Conservation (phyloP, 305 asterid genomes). For the Caryopteris hybrid region DNA sequence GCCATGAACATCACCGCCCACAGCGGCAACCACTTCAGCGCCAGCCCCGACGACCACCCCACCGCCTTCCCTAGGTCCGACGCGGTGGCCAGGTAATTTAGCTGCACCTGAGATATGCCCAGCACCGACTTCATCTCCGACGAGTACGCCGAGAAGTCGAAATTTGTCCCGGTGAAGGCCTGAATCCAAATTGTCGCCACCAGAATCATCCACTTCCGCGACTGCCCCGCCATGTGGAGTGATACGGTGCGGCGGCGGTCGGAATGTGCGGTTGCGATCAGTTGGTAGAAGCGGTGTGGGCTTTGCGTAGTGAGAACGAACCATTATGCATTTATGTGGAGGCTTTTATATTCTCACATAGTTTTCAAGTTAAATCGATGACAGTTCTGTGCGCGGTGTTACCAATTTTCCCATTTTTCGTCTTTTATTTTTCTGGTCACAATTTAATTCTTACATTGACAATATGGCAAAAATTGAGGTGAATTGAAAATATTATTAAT, state of each 20-base stretch:
- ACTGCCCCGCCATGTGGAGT: conserved; percentile 46
- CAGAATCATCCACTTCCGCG: conserved; percentile 80
- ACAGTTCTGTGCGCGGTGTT: neutral
- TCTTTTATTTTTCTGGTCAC: no score
- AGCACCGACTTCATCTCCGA: conserved; percentile 66
- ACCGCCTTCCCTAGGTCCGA: conserved; percentile 82
- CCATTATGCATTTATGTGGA: no score
- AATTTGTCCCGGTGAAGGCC: conserved; percentile 89
- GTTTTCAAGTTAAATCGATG: no score
- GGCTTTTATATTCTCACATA: conserved; percentile 6
- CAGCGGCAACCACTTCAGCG: conserved; percentile 53
- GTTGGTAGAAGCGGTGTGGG: neutral
- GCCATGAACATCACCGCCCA: conserved; percentile 67
- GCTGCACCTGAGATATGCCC: conserved; percentile 73
- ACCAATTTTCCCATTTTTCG: neutral
- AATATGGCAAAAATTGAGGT: no score
- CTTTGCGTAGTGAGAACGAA: neutral
- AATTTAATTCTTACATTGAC: no score
- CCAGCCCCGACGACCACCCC: conserved; percentile 90
- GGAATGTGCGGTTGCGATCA: conserved; percentile 8
- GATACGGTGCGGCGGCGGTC: neutral
- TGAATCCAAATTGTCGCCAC: conserved; percentile 82
- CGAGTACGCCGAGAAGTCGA: conserved; percentile 86
- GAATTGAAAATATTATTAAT: no score
- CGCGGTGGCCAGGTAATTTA: conserved; percentile 83